phyloP scores from a whole-genome alignment of 2,329 filamentous ascomycete genomes.

The Ophiostoma sp. region DNA sequence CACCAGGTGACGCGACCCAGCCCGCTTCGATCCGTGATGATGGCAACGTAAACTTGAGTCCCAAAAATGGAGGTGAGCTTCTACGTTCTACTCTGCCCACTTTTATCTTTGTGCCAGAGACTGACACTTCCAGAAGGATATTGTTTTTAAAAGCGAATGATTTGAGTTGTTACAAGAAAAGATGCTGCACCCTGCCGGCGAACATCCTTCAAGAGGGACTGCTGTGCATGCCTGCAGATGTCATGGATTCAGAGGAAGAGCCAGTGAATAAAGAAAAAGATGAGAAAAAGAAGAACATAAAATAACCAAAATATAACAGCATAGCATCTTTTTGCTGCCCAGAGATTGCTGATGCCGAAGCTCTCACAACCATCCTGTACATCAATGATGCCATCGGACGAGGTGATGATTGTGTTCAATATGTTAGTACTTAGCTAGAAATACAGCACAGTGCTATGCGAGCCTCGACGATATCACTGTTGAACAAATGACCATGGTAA shows the following conservation, averaged over 20 bases:
- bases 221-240: neutral
- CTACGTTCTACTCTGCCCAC: neutral
- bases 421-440: neutral
- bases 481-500: neutral
- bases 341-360: neutral
- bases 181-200: neutral
- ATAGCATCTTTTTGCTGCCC: neutral
- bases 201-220: neutral
- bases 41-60: slow-evolving; percentile 48
- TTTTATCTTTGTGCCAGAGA: neutral
- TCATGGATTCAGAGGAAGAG: neutral
- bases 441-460: neutral
- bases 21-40: slow-evolving; percentile 64
- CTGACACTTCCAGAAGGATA: neutral
- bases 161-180: neutral
- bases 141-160: slow-evolving; percentile 1
- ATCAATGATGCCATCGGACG: too few species aligned
- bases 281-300: neutral
- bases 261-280: neutral
- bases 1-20: slow-evolving; percentile 56
- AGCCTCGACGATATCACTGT: neutral
- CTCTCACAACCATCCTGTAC: neutral
- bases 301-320: neutral
- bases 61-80: slow-evolving; percentile 8
- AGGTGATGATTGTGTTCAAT: neutral